Base-by-base conservation (phyloP, 163 green algal genomes). In the Scenedesmus sp. region DNA sequence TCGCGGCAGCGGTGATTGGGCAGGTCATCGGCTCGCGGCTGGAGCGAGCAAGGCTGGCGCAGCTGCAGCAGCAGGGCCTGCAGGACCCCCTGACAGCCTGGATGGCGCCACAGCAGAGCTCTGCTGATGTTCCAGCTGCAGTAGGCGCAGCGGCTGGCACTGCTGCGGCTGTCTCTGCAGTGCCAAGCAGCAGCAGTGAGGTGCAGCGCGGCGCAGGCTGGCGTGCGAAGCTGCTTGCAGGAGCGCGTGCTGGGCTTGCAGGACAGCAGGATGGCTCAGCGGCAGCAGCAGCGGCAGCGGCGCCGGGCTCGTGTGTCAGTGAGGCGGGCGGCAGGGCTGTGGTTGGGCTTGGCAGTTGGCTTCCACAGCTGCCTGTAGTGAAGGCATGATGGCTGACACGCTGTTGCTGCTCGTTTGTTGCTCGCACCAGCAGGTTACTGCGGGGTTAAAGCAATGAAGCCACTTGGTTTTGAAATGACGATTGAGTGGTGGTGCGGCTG, bases 1-100 rank as follows among this genome's bases (percentile, higher is more conserved):
- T 99, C 46, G 93, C 91, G 16, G 94, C 97, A 15, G 96, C 97
- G 20, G 95, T 99, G 2, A 86, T 95, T 3, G 98, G 98, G 3
- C 98, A 99, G 93, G 88, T 93, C 8, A 86, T 96, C 4, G 96
- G 97, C 0, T 93, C 96, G 1, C 91, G 92, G 60, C 56, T 97
- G 64, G 97, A 98, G 94, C 92, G 94, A 16, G 54, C 82, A 77
- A 94, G 95, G 20, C 13, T 93, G 74, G 46, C n/a, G 76, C 70
- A 87, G 85, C 62, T 79, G 85, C 76, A 87, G 56, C 57, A 83
- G 60, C 76, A 86, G 23, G 83, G 54, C 57, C 23, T 54, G 57
- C n/a, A 46, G n/a, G 18, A 60, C 54, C 73, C 70, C 2, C 70
- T 79, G 23, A 79, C 70, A 46, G 5, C 70, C 4, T 79, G 70